Conservation (phyloP, 352 stramenopile genomes). For the Pythium coloratum region DNA sequence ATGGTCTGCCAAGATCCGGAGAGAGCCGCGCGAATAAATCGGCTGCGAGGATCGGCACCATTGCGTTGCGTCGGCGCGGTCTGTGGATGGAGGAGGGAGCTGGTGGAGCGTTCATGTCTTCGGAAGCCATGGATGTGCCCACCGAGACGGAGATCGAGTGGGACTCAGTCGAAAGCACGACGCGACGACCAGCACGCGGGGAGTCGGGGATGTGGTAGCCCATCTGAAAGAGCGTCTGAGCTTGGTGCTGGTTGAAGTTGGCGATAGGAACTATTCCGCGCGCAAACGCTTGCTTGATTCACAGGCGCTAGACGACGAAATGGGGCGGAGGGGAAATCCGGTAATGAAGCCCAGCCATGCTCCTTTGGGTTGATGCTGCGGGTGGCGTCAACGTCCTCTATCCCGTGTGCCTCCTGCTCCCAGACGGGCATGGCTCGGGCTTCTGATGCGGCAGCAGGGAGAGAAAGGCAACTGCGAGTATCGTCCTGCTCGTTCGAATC, state of each 20-base stretch:
- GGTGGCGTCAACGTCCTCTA: neutral
- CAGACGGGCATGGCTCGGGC: neutral
- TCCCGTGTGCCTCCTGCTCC: neutral
- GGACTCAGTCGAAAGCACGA: neutral
- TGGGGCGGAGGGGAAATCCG: constrained; percentile 17
- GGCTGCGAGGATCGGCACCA: constrained; percentile 49
- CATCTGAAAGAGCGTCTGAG: constrained; percentile 30
- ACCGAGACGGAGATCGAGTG: constrained; percentile 14
- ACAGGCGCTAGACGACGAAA: constrained; percentile 11
- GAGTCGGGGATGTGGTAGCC: constrained; percentile 72
- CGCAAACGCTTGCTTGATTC: neutral
- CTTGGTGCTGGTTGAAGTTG: neutral
- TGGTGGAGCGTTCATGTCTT: constrained; percentile 7
- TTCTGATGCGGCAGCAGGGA: neutral
- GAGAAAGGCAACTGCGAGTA: constrained; percentile 16
- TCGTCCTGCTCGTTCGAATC: constrained; percentile 13
- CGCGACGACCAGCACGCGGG: constrained; percentile 19
- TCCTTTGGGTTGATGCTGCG: too few species aligned
- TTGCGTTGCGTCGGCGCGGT: constrained; percentile 53
- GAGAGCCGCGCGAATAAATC: constrained; percentile 45
- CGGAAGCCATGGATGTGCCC: constrained; percentile 23
- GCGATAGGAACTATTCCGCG: constrained; percentile 22
- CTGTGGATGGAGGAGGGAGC: constrained; percentile 16
- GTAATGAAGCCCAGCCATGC: neutral
- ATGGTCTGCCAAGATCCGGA: constrained; percentile 39